These are phyloP conservation scores for Gracilaria domingensis DNA, from an alignment of 23 red algal genomes.

Conservation along the genomic window DNA sequence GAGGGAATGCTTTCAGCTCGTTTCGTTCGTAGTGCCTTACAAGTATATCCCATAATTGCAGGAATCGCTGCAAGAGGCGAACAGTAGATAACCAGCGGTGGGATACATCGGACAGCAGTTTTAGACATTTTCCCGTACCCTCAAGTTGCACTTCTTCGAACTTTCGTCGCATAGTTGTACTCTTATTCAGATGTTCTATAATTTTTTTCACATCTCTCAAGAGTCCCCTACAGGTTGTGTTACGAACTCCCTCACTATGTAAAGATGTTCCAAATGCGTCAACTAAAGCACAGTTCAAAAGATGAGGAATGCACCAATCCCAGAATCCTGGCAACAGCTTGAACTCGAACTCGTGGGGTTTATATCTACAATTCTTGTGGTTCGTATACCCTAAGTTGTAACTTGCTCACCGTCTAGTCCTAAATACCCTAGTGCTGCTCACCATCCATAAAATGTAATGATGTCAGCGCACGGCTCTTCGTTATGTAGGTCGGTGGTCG, in stretches of 20 bases:
- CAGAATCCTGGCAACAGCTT: neutral
- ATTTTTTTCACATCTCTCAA: neutral
- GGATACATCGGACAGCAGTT: neutral
- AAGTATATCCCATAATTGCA: neutral
- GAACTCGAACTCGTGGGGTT: too few species aligned
- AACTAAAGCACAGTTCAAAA: constrained; percentile 17
- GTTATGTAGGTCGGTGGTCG: too few species aligned
- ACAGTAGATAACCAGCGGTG: constrained; percentile 27
- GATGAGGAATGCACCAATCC: constrained; percentile 4
- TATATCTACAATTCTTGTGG: neutral
- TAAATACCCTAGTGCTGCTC: too few species aligned
- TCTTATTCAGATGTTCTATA: constrained; percentile 52
- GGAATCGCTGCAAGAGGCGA: neutral
- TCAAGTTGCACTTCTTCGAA: constrained; percentile 10
- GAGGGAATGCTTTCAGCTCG: too few species aligned
- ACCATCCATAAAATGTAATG: too few species aligned
- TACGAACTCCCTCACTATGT: neutral
- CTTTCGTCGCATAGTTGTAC: neutral
- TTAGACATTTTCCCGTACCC: neutral
- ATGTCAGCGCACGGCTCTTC: too few species aligned
- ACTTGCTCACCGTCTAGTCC: too few species aligned
- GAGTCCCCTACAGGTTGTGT: neutral
- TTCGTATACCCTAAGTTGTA: too few species aligned
- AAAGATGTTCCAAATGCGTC: constrained; percentile 43
- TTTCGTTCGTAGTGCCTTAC: too few species aligned